phyloP scores from a whole-genome alignment of 2,329 filamentous ascomycete genomes.

The Hymenoscyphus fraxineus region DNA sequence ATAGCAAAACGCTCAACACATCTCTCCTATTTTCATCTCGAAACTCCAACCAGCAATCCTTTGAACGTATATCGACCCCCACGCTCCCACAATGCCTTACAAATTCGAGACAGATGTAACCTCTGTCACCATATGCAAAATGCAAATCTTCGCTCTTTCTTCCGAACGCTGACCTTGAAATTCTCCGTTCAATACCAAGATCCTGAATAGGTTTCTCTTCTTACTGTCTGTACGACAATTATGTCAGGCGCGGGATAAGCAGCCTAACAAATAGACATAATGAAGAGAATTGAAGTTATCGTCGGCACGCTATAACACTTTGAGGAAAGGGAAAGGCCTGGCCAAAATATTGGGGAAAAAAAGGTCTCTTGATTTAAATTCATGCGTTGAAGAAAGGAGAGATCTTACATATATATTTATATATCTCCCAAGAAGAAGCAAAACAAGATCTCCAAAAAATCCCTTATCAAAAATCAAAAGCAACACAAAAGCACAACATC shows the following conservation, averaged over 20 bases:
- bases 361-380: too few species aligned
- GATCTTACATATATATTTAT: neutral
- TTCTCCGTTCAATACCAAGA: conserved; percentile 4
- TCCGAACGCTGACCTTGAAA: neutral
- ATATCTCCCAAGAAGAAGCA: neutral
- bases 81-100: neutral
- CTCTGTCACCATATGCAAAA: neutral
- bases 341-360: neutral
- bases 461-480: neutral
- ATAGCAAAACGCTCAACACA: neutral
- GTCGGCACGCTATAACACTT: neutral
- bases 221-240: neutral
- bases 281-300: neutral
- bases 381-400: neutral
- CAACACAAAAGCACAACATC: neutral
- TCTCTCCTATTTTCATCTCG: neutral
- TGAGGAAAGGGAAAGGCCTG: neutral
- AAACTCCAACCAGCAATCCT: neutral
- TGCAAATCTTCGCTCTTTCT: neutral
- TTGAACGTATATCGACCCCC: neutral
- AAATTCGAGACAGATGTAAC: neutral
- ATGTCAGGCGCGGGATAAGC: neutral
- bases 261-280: neutral
- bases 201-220: neutral
- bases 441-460: neutral